A percentile compares a stretch with the other conserved stretches of the same genome.
Evolutionary conservation across 495 filamentous ascomycete genomes (phyloP).

Genomic region (Evernia prunastri): DNA sequence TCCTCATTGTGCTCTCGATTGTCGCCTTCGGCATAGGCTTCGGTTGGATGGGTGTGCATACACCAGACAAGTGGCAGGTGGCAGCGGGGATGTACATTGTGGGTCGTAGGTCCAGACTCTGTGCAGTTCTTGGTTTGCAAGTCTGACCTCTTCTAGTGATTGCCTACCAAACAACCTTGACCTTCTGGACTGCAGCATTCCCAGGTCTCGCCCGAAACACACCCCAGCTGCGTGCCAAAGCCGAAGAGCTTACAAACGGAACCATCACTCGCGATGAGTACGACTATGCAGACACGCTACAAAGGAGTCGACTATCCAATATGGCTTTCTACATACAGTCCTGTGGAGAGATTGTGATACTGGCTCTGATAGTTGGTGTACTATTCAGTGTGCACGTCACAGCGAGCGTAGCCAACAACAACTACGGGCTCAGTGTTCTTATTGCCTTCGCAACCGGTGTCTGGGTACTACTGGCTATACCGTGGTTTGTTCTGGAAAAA

Average conservation of each 20-base stretch:
- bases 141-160: conserved; percentile 36
- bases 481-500: conserved; percentile 61
- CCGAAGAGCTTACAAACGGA: conserved; percentile 46
- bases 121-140: not conserved
- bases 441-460: conserved; percentile 59
- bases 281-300: conserved; percentile 54
- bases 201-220: conserved; percentile 57
- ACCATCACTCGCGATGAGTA: conserved; percentile 52
- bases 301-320: conserved; percentile 54
- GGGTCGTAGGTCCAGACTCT: conserved; percentile 30
- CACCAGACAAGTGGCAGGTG: conserved; percentile 47
- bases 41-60: conserved; percentile 58
- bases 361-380: conserved; percentile 56
- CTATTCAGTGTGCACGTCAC: conserved; percentile 56
- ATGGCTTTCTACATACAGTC: conserved; percentile 58
- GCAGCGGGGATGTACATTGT: conserved; percentile 56
- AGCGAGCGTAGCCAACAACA: conserved; percentile 52
- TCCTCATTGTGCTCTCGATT: conserved; percentile 52
- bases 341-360: conserved; percentile 52
- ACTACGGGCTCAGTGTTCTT: conserved; percentile 57
- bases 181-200: conserved; percentile 63
- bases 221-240: conserved; percentile 44
- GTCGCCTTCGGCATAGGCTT: conserved; percentile 56
- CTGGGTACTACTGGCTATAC: conserved; percentile 53
- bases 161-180: conserved; percentile 59